Evolutionary conservation across 2,329 filamentous ascomycete species (phyloP), one percentile per base, ranked within the genome.

Genomic region (Diplocarpon rosae): DNA sequence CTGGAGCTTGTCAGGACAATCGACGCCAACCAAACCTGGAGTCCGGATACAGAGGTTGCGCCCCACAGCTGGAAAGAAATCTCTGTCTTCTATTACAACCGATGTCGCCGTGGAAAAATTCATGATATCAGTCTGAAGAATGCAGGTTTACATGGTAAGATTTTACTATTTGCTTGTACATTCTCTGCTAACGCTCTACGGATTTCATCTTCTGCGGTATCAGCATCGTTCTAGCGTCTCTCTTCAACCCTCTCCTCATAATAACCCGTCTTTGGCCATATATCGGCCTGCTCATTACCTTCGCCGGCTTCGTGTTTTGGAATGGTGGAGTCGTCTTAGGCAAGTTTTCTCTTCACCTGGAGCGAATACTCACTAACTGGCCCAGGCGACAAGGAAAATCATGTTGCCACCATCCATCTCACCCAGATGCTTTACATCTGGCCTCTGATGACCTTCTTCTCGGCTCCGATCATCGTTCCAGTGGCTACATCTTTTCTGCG

Each of bases 351-450:
- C 13, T 16, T 27, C 34, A 10, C 27, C 17, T 14, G 14, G 17
- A 33, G 8, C 9, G 13, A 17, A 30, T 13, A 39, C 24, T n/a
- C 20, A 13, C 49, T 39, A 24, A 41, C 29, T 13, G 14, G 46
- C 35, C 12, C 17, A 87, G 85, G 89, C 31, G 92, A 98, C 65
- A 96, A 95, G 66, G 82, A 85, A 20, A 95, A 95, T 59, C 92
- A 98, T 59, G 73, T 92, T 28, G 88, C 89, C 0, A 92, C 88
- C 1, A 68, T 96, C 11, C 90, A 98, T 59, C 66, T 92, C 5
- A 75, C 90, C 0, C 92, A 98, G 65, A 85, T 98, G 76, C 80
- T 96, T 14, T 98, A 98, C 59, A 81, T 96, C 53, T 95, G 88
- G 84, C 83, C 89, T 0, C 84, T 94, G 50, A 80, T 94, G 46